Base-by-base conservation (phyloP, 2,329 filamentous ascomycete species). In the Hymenoscyphus repandus region DNA sequence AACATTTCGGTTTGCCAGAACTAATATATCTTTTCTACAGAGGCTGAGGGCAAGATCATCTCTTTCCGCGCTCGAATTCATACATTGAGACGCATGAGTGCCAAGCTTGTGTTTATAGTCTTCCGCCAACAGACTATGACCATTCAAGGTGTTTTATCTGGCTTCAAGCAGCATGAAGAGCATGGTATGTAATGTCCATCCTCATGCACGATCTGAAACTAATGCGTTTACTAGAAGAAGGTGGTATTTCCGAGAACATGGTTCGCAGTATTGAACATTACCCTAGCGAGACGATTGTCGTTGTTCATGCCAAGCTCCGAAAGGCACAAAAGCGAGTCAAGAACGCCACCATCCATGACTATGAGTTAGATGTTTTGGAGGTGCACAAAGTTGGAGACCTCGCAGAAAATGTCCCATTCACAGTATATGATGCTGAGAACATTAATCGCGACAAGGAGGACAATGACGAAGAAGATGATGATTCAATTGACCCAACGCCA, bases 231-330 rank as follows among this genome's bases (percentile, higher is more conserved):
- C 40, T 58, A 54, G 53, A 27, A 49, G 50, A 45, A 10, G 79
- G 81, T 6, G 73, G 74, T 43, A 76, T 87, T 10, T 85, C 86
- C 1, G 77, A 82, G 51, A 78, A 86, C 61, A 92, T 96, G 77
- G 76, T 96, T 27, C 85, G 88, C 64, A 95, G 90, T 87, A 88
- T 88, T 2, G 88, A 95, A 69, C 88, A 89, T 65, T 74, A 96
- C 41, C 83, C 85, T 49, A 74, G 84, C 5, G 91, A 95, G 65
- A 86, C 83, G 6, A 79, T 96, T 45, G 82, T 96, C 5, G 80
- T 88, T 51, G 82, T 95, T 50, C 82, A 78, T 47, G 91, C 89
- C 52, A 78, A 78, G 1, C 70, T 96, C 3, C 86, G 90, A 63
- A 76, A 78, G 54, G 86, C 90, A 0, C 82, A 86, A 6, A 82